phyloP scores from a whole-genome alignment of 116 monocot genomes.

The Papilionanthe hybrid region DNA sequence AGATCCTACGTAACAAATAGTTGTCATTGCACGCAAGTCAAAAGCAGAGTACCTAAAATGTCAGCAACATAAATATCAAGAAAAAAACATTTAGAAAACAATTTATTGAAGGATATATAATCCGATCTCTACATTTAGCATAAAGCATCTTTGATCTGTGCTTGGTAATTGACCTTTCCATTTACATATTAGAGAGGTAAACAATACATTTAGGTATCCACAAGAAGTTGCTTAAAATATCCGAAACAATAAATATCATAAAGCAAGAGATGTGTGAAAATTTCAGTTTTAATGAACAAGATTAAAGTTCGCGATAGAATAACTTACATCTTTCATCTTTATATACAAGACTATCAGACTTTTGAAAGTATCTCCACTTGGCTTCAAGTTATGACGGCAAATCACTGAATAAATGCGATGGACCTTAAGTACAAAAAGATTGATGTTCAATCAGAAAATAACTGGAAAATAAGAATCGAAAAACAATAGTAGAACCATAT shows the following conservation, averaged over 20 bases:
- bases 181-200: neutral
- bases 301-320: neutral
- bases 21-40: neutral
- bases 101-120: neutral
- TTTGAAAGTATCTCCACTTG: constrained; percentile 42
- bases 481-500: neutral
- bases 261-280: neutral
- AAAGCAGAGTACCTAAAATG: neutral
- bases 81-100: neutral
- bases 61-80: neutral
- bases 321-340: constrained; percentile 84
- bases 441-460: constrained; percentile 17
- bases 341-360: constrained; percentile 58
- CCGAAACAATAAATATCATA: neutral
- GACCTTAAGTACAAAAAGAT: constrained; percentile 37
- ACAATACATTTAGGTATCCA: neutral
- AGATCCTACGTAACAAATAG: neutral
- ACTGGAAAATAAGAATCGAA: neutral
- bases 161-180: neutral
- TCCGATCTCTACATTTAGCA: neutral
- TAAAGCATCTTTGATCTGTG: neutral
- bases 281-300: constrained; percentile 1
- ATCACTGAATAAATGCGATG: constrained; percentile 55
- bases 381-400: constrained; percentile 42
- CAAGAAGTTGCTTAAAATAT: constrained; percentile 1